These are phyloP conservation scores for Paracorniculantispora psalliotae DNA, from an alignment of 2,329 filamentous ascomycete genomes.

Conservation along the genomic window DNA sequence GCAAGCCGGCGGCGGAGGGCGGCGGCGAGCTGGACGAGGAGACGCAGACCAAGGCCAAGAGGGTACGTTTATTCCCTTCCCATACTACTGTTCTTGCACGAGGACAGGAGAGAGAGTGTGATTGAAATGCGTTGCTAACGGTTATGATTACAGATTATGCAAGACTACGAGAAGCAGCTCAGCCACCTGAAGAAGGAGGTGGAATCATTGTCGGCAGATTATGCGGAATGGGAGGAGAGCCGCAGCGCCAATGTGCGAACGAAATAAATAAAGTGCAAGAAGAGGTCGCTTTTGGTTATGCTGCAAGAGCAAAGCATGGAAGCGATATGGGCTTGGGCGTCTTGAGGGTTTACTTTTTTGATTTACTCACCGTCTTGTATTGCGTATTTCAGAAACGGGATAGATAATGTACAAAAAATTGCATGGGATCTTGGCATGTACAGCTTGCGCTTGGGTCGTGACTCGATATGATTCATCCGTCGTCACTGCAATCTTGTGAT, in stretches of 20 bases:
- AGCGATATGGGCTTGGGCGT: slow-evolving; percentile 4
- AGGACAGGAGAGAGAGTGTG: no score
- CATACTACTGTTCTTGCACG: no score
- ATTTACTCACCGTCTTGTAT: neutral
- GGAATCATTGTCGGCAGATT: slow-evolving; percentile 56
- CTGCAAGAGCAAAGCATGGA: neutral
- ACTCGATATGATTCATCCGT: neutral
- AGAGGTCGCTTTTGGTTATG: slow-evolving; percentile 1
- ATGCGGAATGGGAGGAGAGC: slow-evolving; percentile 50
- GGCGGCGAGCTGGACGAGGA: slow-evolving; percentile 61
- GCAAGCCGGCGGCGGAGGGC: slow-evolving; percentile 56
- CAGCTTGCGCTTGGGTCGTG: neutral
- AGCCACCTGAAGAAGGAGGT: slow-evolving; percentile 69
- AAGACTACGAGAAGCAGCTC: slow-evolving; percentile 78
- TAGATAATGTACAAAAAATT: slow-evolving; percentile 6
- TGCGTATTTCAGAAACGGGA: neutral
- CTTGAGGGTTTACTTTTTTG: neutral
- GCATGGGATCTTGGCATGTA: neutral
- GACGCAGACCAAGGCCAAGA: slow-evolving; percentile 66
- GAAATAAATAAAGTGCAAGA: slow-evolving; percentile 13
- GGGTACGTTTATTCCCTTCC: slow-evolving; percentile 46
- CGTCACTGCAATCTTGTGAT: neutral
- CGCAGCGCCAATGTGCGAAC: slow-evolving; percentile 36
- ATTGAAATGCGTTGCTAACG: slow-evolving; percentile 18
- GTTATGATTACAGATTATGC: slow-evolving; percentile 56